Percentiles rank a stretch among this genome's conserved stretches.
phyloP scores from a whole-genome alignment of 2,329 filamentous ascomycete genomes.

The Aspergillus sp. region DNA sequence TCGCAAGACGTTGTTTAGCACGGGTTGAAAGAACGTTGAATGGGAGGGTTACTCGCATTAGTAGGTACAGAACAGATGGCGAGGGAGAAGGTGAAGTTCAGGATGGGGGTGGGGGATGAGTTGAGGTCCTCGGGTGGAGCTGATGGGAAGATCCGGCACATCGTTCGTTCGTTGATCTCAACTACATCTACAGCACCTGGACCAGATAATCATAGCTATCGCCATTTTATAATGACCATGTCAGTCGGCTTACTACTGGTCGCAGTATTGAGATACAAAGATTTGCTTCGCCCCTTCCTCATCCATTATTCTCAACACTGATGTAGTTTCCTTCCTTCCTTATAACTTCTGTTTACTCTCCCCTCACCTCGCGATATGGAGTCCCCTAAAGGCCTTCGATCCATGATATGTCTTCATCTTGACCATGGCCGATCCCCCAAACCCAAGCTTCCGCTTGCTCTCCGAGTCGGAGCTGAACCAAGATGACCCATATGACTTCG shows the following conservation, averaged over 20 bases:
- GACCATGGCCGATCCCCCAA: neutral
- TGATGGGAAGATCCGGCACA: neutral
- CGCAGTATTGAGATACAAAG: neutral
- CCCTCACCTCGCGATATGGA: neutral
- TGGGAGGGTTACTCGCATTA: no score
- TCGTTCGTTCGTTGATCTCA: neutral
- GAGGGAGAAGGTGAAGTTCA: neutral
- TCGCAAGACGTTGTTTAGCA: neutral
- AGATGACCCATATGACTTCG: conserved; percentile 2
- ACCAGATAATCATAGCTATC: neutral
- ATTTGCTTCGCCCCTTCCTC: neutral
- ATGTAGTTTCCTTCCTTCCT: neutral
- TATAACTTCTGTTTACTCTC: neutral
- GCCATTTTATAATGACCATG: neutral
- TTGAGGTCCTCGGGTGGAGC: conserved; percentile 2
- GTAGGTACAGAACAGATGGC: neutral
- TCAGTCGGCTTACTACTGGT: neutral
- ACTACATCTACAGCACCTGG: neutral
- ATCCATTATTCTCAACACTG: neutral
- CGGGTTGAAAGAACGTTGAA: neutral
- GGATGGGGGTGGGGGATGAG: neutral
- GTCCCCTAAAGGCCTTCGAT: conserved; percentile 1
- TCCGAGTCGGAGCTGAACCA: neutral
- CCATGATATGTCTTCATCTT: neutral
- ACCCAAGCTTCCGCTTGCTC: neutral